phyloP scores from a whole-genome alignment of 768 basidiomycete species.

The Russula vinacea region DNA sequence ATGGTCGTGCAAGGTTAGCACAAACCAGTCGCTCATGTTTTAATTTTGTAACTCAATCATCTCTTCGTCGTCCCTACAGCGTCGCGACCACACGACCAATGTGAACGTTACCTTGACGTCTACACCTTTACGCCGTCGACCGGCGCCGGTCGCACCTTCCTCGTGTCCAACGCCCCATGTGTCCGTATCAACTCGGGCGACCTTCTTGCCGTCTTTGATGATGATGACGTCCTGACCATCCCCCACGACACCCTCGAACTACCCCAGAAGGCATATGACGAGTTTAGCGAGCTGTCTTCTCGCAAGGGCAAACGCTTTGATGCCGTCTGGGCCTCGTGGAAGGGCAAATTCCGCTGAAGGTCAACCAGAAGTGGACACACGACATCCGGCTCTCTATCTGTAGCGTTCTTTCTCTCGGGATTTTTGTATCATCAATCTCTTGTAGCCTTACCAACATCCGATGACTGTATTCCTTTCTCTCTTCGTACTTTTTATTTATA shows the following conservation, averaged over 20 bases:
- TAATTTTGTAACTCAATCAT: neutral
- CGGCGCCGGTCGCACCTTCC: conserved; percentile 53
- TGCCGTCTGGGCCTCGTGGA: conserved; percentile 55
- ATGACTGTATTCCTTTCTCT: conserved; percentile 12
- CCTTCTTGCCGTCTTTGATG: conserved; percentile 57
- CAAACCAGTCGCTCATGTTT: neutral
- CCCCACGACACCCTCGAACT: conserved; percentile 61
- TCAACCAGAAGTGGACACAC: neutral
- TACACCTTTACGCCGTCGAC: conserved; percentile 63
- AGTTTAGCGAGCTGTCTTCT: conserved; percentile 53
- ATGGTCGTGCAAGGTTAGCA: conserved; percentile 62
- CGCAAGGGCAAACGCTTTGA: conserved; percentile 56
- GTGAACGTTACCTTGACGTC: conserved; percentile 63
- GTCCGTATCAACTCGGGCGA: conserved; percentile 61
- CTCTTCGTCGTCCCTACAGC: conserved; percentile 42
- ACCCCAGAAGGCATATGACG: conserved; percentile 53
- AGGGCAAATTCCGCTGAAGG: conserved; percentile 31
- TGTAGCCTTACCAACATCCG: conserved; percentile 13
- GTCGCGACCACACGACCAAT: conserved; percentile 50
- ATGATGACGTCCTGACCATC: conserved; percentile 36
- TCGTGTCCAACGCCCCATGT: conserved; percentile 54
- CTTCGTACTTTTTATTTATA: neutral
- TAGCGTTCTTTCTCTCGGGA: neutral
- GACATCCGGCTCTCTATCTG: neutral
- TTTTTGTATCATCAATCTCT: conserved; percentile 18